These are phyloP conservation scores for Tephrocybe sp. DNA, from an alignment of 768 basidiomycete genomes.

Conservation along the genomic window DNA sequence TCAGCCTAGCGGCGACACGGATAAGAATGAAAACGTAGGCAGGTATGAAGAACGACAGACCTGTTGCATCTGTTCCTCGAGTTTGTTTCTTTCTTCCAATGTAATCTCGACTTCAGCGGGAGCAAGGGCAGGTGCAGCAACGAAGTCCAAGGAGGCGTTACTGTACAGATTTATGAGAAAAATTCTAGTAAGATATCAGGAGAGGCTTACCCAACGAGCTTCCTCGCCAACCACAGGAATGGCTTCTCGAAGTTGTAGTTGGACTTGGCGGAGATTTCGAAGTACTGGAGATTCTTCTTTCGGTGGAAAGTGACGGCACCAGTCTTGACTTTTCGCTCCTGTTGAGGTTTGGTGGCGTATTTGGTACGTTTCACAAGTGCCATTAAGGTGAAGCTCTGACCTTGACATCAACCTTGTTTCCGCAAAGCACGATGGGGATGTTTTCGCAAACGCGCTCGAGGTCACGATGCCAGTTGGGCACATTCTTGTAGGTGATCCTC, in stretches of 20 bases:
- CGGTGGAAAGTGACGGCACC: slow-evolving; percentile 98
- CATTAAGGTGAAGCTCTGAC: slow-evolving; percentile 41
- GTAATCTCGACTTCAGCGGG: slow-evolving; percentile 90
- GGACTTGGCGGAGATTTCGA: slow-evolving; percentile 99
- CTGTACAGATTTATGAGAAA: slow-evolving; percentile 36
- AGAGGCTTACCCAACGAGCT: slow-evolving; percentile 85
- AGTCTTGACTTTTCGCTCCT: slow-evolving; percentile 99
- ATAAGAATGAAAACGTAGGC: background rate
- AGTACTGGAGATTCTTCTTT: slow-evolving; percentile 99
- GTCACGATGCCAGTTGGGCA: slow-evolving; percentile 99
- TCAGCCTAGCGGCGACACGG: slow-evolving; percentile 62
- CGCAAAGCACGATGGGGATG: slow-evolving; percentile 98
- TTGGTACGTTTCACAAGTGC: slow-evolving; percentile 9
- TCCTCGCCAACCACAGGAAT: slow-evolving; percentile 98
- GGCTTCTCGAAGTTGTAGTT: slow-evolving; percentile 99
- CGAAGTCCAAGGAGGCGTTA: slow-evolving; percentile 88
- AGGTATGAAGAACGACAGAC: slow-evolving; percentile 35
- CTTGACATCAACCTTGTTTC: slow-evolving; percentile 99
- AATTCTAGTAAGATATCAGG: background rate
- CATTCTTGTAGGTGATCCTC: slow-evolving; percentile 99
- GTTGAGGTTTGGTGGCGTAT: slow-evolving; percentile 11
- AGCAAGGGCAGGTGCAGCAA: slow-evolving; percentile 92
- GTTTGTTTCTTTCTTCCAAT: no score
- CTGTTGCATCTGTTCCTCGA: slow-evolving; percentile 67
- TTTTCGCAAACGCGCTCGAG: slow-evolving; percentile 99